Base-by-base conservation (phyloP, 108 stramenopile species). In the Epithemia pelagica region DNA sequence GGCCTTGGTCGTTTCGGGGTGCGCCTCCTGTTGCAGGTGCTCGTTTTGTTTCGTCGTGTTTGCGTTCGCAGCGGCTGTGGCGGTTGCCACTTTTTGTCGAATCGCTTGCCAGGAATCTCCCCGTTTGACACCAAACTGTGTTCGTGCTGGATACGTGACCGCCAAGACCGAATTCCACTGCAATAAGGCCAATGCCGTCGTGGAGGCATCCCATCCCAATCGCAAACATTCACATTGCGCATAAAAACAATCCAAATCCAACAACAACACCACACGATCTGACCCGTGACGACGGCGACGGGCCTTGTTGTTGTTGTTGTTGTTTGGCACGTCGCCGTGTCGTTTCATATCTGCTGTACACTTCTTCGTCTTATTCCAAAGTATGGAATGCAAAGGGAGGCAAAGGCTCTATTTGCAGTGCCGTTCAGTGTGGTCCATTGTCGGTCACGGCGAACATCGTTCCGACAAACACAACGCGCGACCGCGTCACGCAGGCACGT, bases 181-280 rank as follows among this genome's bases (percentile, higher is more conserved):
- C 33, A 93, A 58, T 72, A 90, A 70, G 29, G 81, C 83, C 37
- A 90, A 61, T 0, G 79, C 73, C 1, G 77, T 64, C 3, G 68
- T 68, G 37, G 68, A 58, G 32, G 30, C 65, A 26, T 74, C 71
- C 32, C 89, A 71, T 22, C 86, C 86, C 57, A 94, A 66, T 8
- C 92, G 87, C 19, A 94, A 82, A 0, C 78, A 76, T 70, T 94
- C 92, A 66, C 89, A 90, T 70, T 90, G 89, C 28, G 92, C 92
- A 69, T 94, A 94, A 68, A 94, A 94, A 60, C 89, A 90, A 71
- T 94, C 92, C 86, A 94, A 78, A 72, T 94, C 92, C 8, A 94
- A 80, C 55, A 94, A 79, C 62, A 94, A 68, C 2, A 94, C 69
- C 22, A 89, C 77, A 29, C 91, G 85, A n/a, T n/a, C n/a, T n/a